Percentiles rank a stretch among this genome's conserved stretches.
Evolutionary conservation across 257 asterid species (phyloP).

Genomic region (Solanum appendiculatum): DNA sequence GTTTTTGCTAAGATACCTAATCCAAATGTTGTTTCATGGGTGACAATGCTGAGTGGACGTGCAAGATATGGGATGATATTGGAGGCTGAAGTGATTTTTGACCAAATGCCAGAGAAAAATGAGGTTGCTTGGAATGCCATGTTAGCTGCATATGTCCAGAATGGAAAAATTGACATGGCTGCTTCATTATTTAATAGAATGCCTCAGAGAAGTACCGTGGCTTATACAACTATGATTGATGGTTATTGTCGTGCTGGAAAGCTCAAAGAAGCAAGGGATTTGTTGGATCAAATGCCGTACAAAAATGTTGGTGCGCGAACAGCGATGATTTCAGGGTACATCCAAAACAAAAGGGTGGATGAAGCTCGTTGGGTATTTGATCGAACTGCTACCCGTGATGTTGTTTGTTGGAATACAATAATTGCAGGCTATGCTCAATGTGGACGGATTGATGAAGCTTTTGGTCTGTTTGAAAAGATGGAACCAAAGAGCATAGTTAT

Average conservation of each 20-base stretch:
- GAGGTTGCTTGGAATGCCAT: constrained; percentile 34
- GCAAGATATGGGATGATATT: constrained; percentile 12
- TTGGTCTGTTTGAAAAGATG: constrained; percentile 25
- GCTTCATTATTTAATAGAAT: constrained; percentile 11
- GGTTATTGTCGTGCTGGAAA: constrained; percentile 16
- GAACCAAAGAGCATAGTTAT: constrained; percentile 24
- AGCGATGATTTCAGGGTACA: constrained; percentile 20
- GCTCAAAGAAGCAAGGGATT: constrained; percentile 19
- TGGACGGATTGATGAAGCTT: constrained; percentile 27
- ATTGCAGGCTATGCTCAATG: constrained; percentile 21
- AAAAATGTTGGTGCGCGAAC: constrained; percentile 28
- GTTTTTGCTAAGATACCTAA: constrained; percentile 16
- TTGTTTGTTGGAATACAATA: constrained; percentile 34
- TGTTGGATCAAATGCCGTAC: constrained; percentile 18
- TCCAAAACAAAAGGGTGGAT: constrained; percentile 16
- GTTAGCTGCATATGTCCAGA: constrained; percentile 27
- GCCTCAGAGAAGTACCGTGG: constrained; percentile 21
- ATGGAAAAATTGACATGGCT: constrained; percentile 17
- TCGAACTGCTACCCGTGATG: constrained; percentile 12
- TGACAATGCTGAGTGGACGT: constrained; percentile 27
- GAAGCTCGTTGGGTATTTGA: constrained; percentile 20
- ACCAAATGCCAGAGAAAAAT: constrained; percentile 11
- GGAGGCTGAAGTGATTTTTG: constrained; percentile 20
- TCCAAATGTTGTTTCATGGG: constrained; percentile 24
- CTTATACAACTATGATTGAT: constrained; percentile 25